Base-by-base conservation (phyloP, 257 asterid species). In the Salvia rosmarinus region DNA sequence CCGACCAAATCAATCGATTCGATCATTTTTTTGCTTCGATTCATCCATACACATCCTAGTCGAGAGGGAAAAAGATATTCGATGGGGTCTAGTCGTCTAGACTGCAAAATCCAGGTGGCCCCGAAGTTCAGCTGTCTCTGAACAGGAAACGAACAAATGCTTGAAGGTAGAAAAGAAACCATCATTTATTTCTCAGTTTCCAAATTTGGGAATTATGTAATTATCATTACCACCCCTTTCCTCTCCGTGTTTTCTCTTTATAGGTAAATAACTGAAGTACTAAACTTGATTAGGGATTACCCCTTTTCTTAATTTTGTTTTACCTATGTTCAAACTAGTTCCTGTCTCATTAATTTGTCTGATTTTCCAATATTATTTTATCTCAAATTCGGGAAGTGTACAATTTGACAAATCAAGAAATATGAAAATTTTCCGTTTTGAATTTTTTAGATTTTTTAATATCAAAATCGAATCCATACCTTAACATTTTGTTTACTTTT, bases 21-120 rank as follows among this genome's bases (percentile, higher is more conserved):
- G n/a, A n/a, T n/a, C n/a, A n/a, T n/a, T n/a, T n/a, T n/a, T n/a
- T n/a, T n/a, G n/a, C n/a, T n/a, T n/a, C n/a, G n/a, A n/a, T n/a
- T n/a, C n/a, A n/a, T n/a, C n/a, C n/a, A n/a, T n/a, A n/a, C n/a
- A n/a, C n/a, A n/a, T n/a, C n/a, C n/a, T n/a, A n/a, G n/a, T n/a
- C n/a, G n/a, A 4, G 12, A 23, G 75, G 75, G 80, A 47, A 70
- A 81, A n/a, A 78, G 71, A 76, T 75, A 64, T 77, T 65, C 73
- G 76, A 68, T 68, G 78, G 81, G 30, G n/a, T n/a, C n/a, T n/a
- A n/a, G n/a, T n/a, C n/a, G 83, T 78, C 85, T 9, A 68, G 68
- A 71, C 68, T 59, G 30, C 23, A 47, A 46, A 13, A 57, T 40
- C 4, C 42, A 55, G 32, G 75, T 49, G 72, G 75, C 76, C 76